phyloP scores from a whole-genome alignment of 192 early-diverging fungal species.

The Coemansia sp. region DNA sequence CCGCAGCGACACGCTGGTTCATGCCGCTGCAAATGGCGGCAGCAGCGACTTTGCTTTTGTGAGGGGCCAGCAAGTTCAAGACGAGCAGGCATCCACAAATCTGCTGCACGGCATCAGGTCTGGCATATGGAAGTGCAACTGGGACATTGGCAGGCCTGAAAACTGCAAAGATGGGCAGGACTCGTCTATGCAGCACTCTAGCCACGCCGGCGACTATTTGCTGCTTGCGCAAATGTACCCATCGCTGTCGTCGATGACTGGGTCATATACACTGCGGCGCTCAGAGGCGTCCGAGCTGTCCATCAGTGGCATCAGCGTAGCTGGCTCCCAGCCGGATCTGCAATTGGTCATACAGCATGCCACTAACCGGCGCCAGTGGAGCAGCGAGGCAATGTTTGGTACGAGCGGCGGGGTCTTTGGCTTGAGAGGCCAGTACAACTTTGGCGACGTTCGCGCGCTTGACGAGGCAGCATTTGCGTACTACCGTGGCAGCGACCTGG shows the following conservation, averaged over 20 bases:
- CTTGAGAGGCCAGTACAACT: constrained; percentile 74
- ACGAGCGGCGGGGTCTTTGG: constrained; percentile 80
- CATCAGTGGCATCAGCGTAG: constrained; percentile 46
- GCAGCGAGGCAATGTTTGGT: constrained; percentile 70
- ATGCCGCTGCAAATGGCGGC: background rate
- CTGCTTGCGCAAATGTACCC: constrained; percentile 52
- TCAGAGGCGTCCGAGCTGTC: constrained; percentile 33
- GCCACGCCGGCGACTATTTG: constrained; percentile 26
- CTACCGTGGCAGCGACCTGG: constrained; percentile 18
- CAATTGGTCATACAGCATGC: constrained; percentile 54
- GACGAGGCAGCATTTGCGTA: constrained; percentile 19
- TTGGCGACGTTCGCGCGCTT: constrained; percentile 52
- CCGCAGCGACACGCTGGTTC: constrained; percentile 8
- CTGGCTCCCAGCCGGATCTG: constrained; percentile 32
- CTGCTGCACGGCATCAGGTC: constrained; percentile 37
- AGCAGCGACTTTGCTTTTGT: constrained; percentile 12
- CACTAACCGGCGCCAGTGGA: constrained; percentile 73
- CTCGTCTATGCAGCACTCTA: background rate
- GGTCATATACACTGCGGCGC: constrained; percentile 31
- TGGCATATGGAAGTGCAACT: constrained; percentile 42
- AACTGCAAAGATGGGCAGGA: background rate
- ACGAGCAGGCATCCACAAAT: constrained; percentile 19
- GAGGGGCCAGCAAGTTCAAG: constrained; percentile 19
- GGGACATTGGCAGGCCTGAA: constrained; percentile 4
- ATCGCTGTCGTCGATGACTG: constrained; percentile 41